A percentile compares a stretch with the other conserved stretches of the same genome.
Evolutionary conservation across 1,284 basidiomycete species (phyloP).

Genomic region (Fomitiporia mediterranea): DNA sequence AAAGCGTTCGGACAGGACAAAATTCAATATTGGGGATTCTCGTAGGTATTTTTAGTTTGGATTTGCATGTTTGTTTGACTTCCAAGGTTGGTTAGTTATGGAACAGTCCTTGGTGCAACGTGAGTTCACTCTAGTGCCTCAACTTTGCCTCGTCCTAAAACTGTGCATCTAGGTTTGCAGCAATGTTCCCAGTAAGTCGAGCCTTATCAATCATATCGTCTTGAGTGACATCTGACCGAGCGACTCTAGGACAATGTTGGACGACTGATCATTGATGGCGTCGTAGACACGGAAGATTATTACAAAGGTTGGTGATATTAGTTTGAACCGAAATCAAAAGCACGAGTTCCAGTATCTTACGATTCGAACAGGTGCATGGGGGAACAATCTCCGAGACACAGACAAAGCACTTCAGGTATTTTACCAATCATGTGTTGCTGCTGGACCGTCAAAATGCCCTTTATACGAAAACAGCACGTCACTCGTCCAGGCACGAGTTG

Average conservation of each 20-base stretch:
- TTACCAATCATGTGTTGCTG: slow-evolving; percentile 23
- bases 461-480: slow-evolving; percentile 21
- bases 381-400: slow-evolving; percentile 23
- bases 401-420: slow-evolving; percentile 19
- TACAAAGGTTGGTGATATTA: slow-evolving; percentile 1
- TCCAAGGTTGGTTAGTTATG: slow-evolving; percentile 23
- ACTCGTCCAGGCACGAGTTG: slow-evolving; percentile 20
- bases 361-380: slow-evolving; percentile 21
- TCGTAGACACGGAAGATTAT: slow-evolving; percentile 16
- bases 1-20: slow-evolving; percentile 26
- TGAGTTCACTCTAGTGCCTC: slow-evolving; percentile 7
- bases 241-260: slow-evolving; percentile 21
- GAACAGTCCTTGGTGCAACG: slow-evolving; percentile 25
- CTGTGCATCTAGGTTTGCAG: slow-evolving; percentile 20
- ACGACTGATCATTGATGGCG: slow-evolving; percentile 23
- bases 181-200: slow-evolving; percentile 26
- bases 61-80: not conserved
- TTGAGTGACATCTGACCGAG: not conserved
- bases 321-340: too few species aligned
- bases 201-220: not conserved
- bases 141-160: not conserved
- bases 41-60: slow-evolving; percentile 17
- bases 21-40: slow-evolving; percentile 30
- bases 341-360: too few species aligned
- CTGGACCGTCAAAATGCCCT: slow-evolving; percentile 21